These are phyloP conservation scores for Blastocrithidia nonstop DNA, from an alignment of 208 protist genomes.

Conservation along the genomic window DNA sequence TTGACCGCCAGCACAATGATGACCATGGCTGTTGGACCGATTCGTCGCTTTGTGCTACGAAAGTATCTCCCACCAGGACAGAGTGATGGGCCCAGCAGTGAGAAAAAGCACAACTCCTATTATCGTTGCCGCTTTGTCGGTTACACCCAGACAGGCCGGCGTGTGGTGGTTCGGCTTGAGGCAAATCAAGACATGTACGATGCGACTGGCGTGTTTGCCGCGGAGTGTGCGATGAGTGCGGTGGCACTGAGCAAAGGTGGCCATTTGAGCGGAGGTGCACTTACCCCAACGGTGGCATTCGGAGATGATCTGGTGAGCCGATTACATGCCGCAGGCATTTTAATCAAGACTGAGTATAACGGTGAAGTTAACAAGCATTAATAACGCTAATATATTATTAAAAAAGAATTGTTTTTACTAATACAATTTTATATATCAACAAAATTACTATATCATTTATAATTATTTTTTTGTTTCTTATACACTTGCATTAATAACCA, in stretches of 20 bases:
- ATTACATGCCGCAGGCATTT: conserved; percentile 17
- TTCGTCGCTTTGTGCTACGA: conserved; percentile 20
- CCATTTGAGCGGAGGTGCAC: conserved; percentile 27
- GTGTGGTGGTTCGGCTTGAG: conserved; percentile 13
- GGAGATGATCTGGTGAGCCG: conserved; percentile 34
- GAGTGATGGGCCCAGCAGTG: conserved; percentile 25
- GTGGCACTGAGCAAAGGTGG: conserved; percentile 17
- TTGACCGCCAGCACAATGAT: conserved; percentile 7
- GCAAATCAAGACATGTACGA: conserved; percentile 50
- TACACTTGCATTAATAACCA: no score
- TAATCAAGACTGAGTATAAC: conserved; percentile 5
- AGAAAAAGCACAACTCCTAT: conserved; percentile 14
- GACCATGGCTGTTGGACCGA: conserved; percentile 15
- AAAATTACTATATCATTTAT: no score
- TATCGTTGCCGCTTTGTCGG: conserved; percentile 45
- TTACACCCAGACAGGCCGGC: conserved; percentile 18
- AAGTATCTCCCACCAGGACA: conserved; percentile 14
- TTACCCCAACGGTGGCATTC: conserved; percentile 51
- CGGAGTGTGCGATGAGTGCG: conserved; percentile 33
- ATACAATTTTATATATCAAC: no score
- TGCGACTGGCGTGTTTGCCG: conserved; percentile 43
- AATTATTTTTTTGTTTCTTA: no score
- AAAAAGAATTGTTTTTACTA: no score
- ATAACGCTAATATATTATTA: no score
- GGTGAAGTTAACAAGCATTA: no score